These are phyloP conservation scores for Camellia sinensis DNA, from an alignment of 148 eudicot genomes.

Conservation along the genomic window DNA sequence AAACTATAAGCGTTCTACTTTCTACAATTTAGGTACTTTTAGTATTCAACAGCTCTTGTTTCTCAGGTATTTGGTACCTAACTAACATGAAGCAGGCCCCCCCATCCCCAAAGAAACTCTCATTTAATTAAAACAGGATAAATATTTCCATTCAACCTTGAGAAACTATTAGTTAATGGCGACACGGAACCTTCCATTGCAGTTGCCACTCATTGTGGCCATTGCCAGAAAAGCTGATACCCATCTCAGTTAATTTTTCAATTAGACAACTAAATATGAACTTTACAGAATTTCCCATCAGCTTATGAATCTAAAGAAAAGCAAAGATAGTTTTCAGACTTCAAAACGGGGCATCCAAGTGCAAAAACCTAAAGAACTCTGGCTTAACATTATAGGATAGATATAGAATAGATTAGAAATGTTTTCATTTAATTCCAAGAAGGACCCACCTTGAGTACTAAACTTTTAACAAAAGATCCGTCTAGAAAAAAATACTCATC, in stretches of 20 bases:
- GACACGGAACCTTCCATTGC: neutral
- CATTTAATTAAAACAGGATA: neutral
- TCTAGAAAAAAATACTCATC: neutral
- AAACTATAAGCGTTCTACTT: neutral
- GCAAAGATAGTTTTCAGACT: neutral
- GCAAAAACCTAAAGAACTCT: neutral
- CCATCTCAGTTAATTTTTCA: neutral
- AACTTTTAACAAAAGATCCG: neutral
- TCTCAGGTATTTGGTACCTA: neutral
- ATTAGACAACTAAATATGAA: neutral
- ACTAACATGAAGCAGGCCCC: neutral
- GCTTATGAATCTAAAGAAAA: neutral
- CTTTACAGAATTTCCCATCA: neutral
- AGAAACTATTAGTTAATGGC: neutral
- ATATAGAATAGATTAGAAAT: neutral
- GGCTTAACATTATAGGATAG: neutral
- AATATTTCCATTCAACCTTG: neutral
- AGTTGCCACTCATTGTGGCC: neutral
- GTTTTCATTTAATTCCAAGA: neutral
- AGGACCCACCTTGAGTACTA: neutral
- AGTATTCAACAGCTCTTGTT: neutral
- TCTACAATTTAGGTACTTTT: neutral
- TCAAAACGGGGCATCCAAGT: neutral
- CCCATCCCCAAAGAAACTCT: neutral
- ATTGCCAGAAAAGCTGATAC: neutral